Evolutionary conservation across 2,329 filamentous ascomycete species (phyloP), one percentile per base, ranked within the genome.

Genomic region (Ceratocystis alfenasii): DNA sequence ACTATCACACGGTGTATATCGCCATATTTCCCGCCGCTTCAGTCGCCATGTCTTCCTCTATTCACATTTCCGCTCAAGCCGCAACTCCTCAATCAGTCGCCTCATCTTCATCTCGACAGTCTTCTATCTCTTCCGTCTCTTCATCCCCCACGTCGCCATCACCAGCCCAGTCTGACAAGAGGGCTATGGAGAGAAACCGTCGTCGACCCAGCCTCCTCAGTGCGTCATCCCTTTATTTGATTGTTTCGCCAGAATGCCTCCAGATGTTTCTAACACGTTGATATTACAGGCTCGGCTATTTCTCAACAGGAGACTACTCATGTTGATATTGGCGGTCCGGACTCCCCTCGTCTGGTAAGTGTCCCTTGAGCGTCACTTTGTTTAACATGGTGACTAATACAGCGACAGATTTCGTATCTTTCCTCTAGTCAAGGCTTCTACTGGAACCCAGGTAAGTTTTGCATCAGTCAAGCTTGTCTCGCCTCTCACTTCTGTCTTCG

Each of bases 361-460:
- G 74, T 85, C 20, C 57, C 36, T 53, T 53, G 44, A n/a, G 20
- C 28, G 33, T 2, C 2, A 7, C 7, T 8, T 25, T 36, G 12
- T n/a, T 44, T 17, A 44, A 28, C n/a, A 46, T 50, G 15, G 30
- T 65, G 45, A 46, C 62, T 44, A 46, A 59, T 15, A 12, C 12
- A 15, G 25, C 44, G 65, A 64, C 70, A 90, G 87, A 90, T 92
- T 69, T 89, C 87, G 25, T 93, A 90, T 74, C 83, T 92, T 63
- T 86, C 88, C 68, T 87, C 86, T 5, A 88, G 85, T 72, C 88
- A 93, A 75, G 88, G 88, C 66, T 93, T 90, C 72, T 84, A 86
- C 68, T 93, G 88, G 88, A 92, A 92, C 74, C 88, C 88, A 74
- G 86, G 85, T 87, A 77, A 64, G 75, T 70, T 28, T 36, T 22